These are phyloP conservation scores for Mycogone perniciosa DNA, from an alignment of 2,329 filamentous ascomycete species.

Conservation along the genomic window DNA sequence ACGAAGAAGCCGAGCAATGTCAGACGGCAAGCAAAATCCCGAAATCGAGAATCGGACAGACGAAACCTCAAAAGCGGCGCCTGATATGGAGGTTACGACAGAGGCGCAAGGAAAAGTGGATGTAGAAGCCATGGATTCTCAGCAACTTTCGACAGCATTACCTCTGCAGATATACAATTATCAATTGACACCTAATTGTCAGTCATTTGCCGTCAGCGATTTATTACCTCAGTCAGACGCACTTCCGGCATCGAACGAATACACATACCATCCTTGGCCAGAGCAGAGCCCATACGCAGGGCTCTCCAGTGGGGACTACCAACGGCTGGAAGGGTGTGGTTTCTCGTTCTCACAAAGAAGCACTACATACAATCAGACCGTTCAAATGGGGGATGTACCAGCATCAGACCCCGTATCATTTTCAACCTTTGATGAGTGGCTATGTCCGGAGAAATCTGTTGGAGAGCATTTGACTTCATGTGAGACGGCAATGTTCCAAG, in stretches of 20 bases:
- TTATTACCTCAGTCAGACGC: not conserved
- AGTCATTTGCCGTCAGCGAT: too few relatives aligned
- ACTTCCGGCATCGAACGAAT: not conserved
- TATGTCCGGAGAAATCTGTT: not conserved
- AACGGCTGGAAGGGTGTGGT: too few relatives aligned
- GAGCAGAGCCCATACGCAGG: too few relatives aligned
- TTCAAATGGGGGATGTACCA: not conserved
- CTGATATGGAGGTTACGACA: too few relatives aligned
- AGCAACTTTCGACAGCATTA: not conserved
- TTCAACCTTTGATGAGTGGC: constrained; percentile 18
- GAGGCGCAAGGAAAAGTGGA: too few relatives aligned
- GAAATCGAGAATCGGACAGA: not conserved
- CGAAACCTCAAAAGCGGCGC: too few relatives aligned
- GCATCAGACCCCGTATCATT: constrained; percentile 11
- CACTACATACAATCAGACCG: not conserved
- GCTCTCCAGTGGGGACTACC: too few relatives aligned
- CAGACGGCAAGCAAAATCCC: not conserved
- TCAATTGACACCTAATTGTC: not conserved
- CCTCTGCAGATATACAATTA: not conserved
- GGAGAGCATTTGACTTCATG: not conserved
- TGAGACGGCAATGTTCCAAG: not conserved
- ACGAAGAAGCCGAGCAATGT: not conserved
- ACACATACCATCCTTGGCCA: not conserved
- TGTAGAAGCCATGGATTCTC: too few relatives aligned
- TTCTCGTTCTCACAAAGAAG: not conserved